Conservation (phyloP, 2,329 filamentous ascomycete species). For the Aspergillus eucalypticola region DNA sequence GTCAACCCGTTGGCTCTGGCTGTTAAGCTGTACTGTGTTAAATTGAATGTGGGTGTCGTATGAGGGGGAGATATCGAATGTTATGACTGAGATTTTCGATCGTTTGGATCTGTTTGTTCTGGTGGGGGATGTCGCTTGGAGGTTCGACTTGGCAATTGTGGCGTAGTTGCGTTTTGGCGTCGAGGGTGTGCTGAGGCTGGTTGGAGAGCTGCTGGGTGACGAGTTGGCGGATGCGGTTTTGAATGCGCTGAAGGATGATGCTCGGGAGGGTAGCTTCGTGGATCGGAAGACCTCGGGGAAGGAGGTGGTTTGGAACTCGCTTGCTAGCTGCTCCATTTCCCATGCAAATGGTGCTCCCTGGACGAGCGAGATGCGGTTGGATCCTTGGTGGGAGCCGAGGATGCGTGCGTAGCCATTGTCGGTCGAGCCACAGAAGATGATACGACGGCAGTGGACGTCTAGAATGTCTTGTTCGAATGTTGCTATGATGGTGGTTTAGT, state of each 20-base stretch:
- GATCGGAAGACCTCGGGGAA: constrained; percentile 19
- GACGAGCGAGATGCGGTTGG: constrained; percentile 39
- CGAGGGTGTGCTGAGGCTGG: constrained; percentile 10
- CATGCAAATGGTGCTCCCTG: constrained; percentile 40
- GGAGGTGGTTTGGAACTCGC: constrained; percentile 12
- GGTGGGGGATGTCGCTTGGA: not conserved
- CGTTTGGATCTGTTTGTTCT: not conserved
- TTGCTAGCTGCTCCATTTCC: constrained; percentile 36
- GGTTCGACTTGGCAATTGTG: constrained; percentile 8
- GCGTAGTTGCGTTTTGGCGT: constrained; percentile 21
- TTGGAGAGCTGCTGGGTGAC: not conserved
- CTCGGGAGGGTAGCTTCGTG: constrained; percentile 7
- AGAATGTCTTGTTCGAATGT: constrained; percentile 34
- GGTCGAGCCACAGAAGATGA: constrained; percentile 46
- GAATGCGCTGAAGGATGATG: constrained; percentile 4
- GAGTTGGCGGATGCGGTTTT: not conserved
- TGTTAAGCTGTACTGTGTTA: not conserved
- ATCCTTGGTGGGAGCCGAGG: constrained; percentile 34
- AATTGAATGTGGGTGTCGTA: not conserved
- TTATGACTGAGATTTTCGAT: not conserved
- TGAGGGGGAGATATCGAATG: constrained; percentile 1
- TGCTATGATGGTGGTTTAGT: constrained; percentile 21
- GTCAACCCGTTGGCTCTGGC: not conserved
- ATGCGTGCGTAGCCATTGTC: constrained; percentile 48
- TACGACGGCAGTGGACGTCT: constrained; percentile 43